A percentile compares a stretch with the other conserved stretches of the same genome.
These are phyloP conservation scores for Endothia cerciana DNA, from an alignment of 2,329 filamentous ascomycete species.

Conservation along the genomic window DNA sequence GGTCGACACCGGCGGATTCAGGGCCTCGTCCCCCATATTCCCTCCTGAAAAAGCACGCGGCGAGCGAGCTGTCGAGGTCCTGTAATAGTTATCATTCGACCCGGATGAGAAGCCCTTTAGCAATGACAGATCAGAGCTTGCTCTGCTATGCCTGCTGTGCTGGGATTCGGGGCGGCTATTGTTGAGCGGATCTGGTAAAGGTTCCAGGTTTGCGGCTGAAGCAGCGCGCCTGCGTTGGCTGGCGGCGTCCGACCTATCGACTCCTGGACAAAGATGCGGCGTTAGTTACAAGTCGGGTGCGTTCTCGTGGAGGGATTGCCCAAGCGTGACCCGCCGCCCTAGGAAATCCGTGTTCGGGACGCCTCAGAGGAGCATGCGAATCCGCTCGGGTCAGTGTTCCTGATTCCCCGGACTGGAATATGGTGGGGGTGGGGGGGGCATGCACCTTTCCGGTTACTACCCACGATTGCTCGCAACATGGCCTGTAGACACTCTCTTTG, in stretches of 20 bases:
- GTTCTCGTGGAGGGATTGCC: not conserved
- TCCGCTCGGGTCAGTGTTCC: slow-evolving; percentile 19
- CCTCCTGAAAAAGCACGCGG: slow-evolving; percentile 48
- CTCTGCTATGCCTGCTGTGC: slow-evolving; percentile 69
- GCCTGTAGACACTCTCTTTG: slow-evolving; percentile 76
- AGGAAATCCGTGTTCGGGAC: not conserved
- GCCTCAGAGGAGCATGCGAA: slow-evolving; percentile 6
- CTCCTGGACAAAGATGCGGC: slow-evolving; percentile 10
- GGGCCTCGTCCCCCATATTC: slow-evolving; percentile 50
- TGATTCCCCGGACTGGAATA: slow-evolving; percentile 9
- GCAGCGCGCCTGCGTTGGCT: slow-evolving; percentile 50
- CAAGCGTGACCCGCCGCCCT: slow-evolving; percentile 17
- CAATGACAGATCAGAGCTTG: slow-evolving; percentile 71
- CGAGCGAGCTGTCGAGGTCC: slow-evolving; percentile 49
- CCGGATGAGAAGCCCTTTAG: slow-evolving; percentile 55
- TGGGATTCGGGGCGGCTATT: slow-evolving; percentile 60
- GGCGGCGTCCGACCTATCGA: slow-evolving; percentile 27
- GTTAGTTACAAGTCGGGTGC: slow-evolving; percentile 11
- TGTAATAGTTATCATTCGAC: slow-evolving; percentile 47
- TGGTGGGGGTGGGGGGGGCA: slow-evolving; percentile 30
- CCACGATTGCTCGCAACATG: slow-evolving; percentile 73
- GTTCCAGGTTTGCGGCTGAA: slow-evolving; percentile 65
- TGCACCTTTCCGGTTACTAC: slow-evolving; percentile 67
- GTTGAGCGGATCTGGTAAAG: slow-evolving; percentile 49
- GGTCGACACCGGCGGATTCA: slow-evolving; percentile 50